phyloP scores from a whole-genome alignment of 2,329 filamentous ascomycete genomes.

The Pseudogymnoascus sp. region DNA sequence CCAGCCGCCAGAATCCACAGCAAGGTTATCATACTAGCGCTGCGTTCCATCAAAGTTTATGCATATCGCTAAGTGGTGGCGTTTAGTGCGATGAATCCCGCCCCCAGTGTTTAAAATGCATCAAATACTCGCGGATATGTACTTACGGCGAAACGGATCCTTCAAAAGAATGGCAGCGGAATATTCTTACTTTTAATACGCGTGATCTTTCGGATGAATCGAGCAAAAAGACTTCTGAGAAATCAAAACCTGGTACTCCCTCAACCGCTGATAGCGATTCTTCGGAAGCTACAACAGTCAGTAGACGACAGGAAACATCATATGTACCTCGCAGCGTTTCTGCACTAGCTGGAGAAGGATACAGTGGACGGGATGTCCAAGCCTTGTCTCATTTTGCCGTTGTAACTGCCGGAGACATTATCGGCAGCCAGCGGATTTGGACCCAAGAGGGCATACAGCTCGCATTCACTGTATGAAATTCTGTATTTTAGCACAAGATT shows the following conservation, averaged over 20 bases:
- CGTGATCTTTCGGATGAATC: neutral
- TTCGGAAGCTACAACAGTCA: neutral
- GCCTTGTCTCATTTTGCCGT: neutral
- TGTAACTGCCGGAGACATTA: neutral
- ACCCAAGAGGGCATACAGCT: slow-evolving; percentile 15
- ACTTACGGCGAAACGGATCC: neutral
- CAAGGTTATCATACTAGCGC: neutral
- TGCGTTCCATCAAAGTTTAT: neutral
- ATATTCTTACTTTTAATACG: neutral
- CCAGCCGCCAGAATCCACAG: neutral
- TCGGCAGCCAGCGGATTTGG: slow-evolving; percentile 10
- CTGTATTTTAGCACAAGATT: neutral
- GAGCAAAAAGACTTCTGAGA: too few relatives aligned
- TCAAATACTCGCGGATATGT: neutral
- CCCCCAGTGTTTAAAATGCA: neutral
- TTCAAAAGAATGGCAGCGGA: neutral
- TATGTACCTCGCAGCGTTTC: neutral
- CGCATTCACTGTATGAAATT: slow-evolving; percentile 13
- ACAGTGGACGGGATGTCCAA: neutral
- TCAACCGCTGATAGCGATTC: neutral
- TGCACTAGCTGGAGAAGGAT: neutral
- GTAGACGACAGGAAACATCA: neutral
- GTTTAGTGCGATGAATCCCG: neutral
- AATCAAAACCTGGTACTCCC: neutral
- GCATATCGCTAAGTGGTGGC: neutral